These are phyloP conservation scores for Trichoderma sp. DNA, from an alignment of 2,329 filamentous ascomycete genomes.

Conservation along the genomic window DNA sequence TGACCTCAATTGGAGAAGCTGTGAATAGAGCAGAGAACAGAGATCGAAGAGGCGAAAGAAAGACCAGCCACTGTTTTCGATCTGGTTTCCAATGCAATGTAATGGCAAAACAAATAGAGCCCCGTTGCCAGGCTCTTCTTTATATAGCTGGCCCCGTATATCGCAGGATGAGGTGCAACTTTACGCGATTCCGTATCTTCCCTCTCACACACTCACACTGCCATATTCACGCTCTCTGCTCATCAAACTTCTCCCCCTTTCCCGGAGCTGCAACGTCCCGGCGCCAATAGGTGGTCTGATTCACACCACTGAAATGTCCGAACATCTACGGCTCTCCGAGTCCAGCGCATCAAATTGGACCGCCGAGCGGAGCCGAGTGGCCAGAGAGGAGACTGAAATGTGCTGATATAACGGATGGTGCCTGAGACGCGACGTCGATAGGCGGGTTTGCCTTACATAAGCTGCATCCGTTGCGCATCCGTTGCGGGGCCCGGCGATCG, in stretches of 20 bases:
- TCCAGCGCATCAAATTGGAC: constrained; percentile 4
- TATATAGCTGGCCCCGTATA: not conserved
- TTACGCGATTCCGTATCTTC: not conserved
- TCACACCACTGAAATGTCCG: not conserved
- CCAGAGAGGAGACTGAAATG: constrained; percentile 15
- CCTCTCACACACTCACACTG: not conserved
- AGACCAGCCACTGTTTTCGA: not conserved
- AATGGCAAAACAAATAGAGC: not conserved
- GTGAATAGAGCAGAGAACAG: not conserved
- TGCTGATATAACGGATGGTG: constrained; percentile 12
- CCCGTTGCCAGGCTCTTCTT: not conserved
- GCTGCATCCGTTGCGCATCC: not conserved
- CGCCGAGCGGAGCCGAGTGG: constrained; percentile 20
- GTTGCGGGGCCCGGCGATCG: not conserved
- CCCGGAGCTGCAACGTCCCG: constrained; percentile 9
- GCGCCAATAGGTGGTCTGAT: constrained; percentile 13
- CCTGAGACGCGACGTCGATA: not conserved
- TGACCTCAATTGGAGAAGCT: not conserved
- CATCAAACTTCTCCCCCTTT: not conserved
- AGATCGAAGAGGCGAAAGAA: not conserved
- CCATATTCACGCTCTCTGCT: not conserved
- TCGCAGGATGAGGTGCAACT: not conserved
- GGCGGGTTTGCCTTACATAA: not conserved
- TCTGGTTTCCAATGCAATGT: not conserved
- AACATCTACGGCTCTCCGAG: constrained; percentile 8